phyloP scores from a whole-genome alignment of 1,284 basidiomycete species.

The Rhizopogon hawkerae region DNA sequence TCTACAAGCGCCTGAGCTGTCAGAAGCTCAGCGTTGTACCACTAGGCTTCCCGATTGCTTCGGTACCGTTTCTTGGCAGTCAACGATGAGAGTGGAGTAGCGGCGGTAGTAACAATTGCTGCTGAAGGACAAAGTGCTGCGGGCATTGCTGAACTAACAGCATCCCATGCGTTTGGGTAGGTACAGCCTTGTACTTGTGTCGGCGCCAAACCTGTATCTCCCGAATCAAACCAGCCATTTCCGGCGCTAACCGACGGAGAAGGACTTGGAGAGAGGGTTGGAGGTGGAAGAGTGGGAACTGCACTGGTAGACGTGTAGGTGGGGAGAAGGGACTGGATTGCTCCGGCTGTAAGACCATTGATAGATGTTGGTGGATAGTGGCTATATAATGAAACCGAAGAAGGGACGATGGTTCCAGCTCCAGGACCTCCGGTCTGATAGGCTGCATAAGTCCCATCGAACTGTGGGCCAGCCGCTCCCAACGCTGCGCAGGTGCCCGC shows the following conservation, averaged over 20 bases:
- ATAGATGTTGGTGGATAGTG: conserved; percentile 50
- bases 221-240: conserved; percentile 64
- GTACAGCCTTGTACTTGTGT: conserved; percentile 53
- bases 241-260: conserved; percentile 44
- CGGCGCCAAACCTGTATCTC: conserved; percentile 47
- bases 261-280: conserved; percentile 45
- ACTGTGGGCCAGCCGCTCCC: conserved; percentile 38
- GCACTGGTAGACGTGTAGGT: conserved; percentile 66
- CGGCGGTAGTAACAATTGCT: neutral
- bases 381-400: conserved; percentile 37
- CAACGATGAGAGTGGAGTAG: neutral
- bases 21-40: neutral
- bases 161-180: conserved; percentile 60
- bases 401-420: conserved; percentile 50
- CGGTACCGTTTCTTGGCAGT: neutral
- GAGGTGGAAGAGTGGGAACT: conserved; percentile 48
- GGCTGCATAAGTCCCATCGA: conserved; percentile 49
- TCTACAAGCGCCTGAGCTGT: neutral
- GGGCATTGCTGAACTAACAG: conserved; percentile 39
- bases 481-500: conserved; percentile 57
- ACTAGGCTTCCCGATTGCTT: neutral
- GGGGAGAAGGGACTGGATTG: conserved; percentile 33
- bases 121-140: conserved; percentile 38
- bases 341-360: conserved; percentile 18
- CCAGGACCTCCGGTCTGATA: conserved; percentile 77